Evolutionary conservation across 345 rosid genomes (phyloP).

Genomic region (Syzygium aqueum): DNA sequence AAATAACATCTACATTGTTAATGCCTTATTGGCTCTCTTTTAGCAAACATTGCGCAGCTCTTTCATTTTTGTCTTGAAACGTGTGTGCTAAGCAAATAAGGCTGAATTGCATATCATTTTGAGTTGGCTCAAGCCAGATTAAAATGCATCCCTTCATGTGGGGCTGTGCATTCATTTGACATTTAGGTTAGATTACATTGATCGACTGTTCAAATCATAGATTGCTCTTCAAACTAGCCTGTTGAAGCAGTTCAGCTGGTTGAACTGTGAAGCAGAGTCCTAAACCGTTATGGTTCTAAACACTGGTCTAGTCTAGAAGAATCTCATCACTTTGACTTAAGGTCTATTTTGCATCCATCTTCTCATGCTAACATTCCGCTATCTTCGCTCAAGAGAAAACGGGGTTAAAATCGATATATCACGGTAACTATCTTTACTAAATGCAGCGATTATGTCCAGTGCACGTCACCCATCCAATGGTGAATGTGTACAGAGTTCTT

Average conservation of each 20-base stretch:
- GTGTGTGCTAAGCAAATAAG: background rate
- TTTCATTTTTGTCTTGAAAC: background rate
- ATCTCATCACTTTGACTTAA: background rate
- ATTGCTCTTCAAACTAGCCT: background rate
- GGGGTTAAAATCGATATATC: background rate
- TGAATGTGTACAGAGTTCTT: background rate
- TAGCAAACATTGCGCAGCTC: background rate
- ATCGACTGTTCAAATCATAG: background rate
- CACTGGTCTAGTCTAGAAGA: background rate
- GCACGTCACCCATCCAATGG: background rate
- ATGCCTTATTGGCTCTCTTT: background rate
- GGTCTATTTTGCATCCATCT: background rate
- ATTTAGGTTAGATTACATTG: background rate
- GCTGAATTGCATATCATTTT: background rate
- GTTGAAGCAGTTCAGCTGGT: background rate
- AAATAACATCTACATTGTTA: conserved; percentile 7
- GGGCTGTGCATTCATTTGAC: background rate
- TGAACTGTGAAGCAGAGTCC: background rate
- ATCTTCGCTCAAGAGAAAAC: background rate
- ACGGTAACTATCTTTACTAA: background rate
- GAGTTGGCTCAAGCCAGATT: background rate
- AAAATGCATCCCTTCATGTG: background rate
- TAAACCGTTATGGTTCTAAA: background rate
- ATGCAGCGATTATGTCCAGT: background rate
- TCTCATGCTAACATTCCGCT: background rate